Evolutionary conservation across 2,329 filamentous ascomycete genomes (phyloP), one percentile per base, ranked within the genome.

Genomic region (Fusarium palustre): DNA sequence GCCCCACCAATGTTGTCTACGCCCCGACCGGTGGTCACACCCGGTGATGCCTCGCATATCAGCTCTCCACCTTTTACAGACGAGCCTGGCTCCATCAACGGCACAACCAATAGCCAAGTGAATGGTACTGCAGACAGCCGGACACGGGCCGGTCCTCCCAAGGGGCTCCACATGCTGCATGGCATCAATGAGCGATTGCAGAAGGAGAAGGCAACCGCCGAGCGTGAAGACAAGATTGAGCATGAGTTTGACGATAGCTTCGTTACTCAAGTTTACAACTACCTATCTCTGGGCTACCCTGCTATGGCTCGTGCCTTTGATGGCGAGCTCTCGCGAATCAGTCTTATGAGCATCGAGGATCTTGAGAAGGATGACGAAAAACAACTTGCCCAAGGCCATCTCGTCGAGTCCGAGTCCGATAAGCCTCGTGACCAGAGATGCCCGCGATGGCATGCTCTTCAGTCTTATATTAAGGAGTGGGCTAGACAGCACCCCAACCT

Each of bases 221-320:
- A 88, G 71, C 79, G 80, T 2, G 81, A 87, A 67, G 85, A 86
- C 53, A 84, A 85, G 72, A 87, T 89, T 63, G 76, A 81, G 6
- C 79, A 80, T 54, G 94, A 97, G 78, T 97, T 96, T 74, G 85
- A 90, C 64, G 93, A 97, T 77, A 84, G 84, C 5, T 97, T 97
- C 77, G 89, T 97, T 58, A 97, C 94, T 0, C 95, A 98, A 79
- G 94, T 98, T 10, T 98, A 97, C 85, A 97, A 98, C 79, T 98
- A 98, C 79, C 85, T 98, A 18, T 97, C 93, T 0, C 86, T 98
- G 7, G 95, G 95, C 7, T 97, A 97, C 78, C 94, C 95, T 5
- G 90, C 92, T 34, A 89, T 94, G 74, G 95, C 94, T 13, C 88
- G 91, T 24, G 86, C 88, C 38, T 98, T 92, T 75, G 95, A 98